A percentile compares a stretch with the other conserved stretches of the same genome.
phyloP scores from a whole-genome alignment of 2,329 filamentous ascomycete species.

The Monilinia fructicola region DNA sequence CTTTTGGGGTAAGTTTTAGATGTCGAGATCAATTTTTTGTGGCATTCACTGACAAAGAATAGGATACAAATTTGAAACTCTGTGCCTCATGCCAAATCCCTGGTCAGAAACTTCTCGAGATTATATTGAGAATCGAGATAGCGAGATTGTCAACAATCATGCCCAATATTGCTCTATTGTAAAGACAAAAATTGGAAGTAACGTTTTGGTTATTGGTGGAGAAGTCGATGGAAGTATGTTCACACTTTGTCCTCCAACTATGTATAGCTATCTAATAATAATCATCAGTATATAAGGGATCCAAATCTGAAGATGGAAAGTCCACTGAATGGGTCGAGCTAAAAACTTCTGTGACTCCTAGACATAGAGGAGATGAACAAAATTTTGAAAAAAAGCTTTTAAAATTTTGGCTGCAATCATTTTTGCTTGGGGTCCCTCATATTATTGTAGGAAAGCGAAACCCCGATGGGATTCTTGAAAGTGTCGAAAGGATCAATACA shows the following conservation, averaged over 20 bases:
- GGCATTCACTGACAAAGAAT: conserved; percentile 22
- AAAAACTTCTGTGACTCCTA: conserved; percentile 68
- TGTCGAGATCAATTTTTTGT: not conserved
- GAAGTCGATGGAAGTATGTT: conserved; percentile 82
- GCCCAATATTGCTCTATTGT: conserved; percentile 96
- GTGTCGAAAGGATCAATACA: conserved; percentile 77
- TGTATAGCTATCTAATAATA: conserved; percentile 1
- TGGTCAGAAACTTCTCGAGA: conserved; percentile 73
- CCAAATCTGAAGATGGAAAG: conserved; percentile 64
- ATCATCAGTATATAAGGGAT: conserved; percentile 68
- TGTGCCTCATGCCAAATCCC: conserved; percentile 71
- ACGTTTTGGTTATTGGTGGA: conserved; percentile 76
- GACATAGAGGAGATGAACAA: conserved; percentile 67
- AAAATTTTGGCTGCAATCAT: conserved; percentile 97
- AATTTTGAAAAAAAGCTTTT: conserved; percentile 87
- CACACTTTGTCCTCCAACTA: conserved; percentile 15
- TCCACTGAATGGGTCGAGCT: conserved; percentile 91
- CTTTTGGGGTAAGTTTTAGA: conserved; percentile 72
- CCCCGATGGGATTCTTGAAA: conserved; percentile 66
- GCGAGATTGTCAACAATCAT: conserved; percentile 77
- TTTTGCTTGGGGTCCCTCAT: conserved; percentile 86
- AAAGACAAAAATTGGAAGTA: conserved; percentile 77
- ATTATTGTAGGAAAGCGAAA: conserved; percentile 88
- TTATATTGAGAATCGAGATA: conserved; percentile 73
- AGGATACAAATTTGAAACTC: conserved; percentile 96